phyloP scores from a whole-genome alignment of 345 rosid species.

The Leavenworthia alabamica region DNA sequence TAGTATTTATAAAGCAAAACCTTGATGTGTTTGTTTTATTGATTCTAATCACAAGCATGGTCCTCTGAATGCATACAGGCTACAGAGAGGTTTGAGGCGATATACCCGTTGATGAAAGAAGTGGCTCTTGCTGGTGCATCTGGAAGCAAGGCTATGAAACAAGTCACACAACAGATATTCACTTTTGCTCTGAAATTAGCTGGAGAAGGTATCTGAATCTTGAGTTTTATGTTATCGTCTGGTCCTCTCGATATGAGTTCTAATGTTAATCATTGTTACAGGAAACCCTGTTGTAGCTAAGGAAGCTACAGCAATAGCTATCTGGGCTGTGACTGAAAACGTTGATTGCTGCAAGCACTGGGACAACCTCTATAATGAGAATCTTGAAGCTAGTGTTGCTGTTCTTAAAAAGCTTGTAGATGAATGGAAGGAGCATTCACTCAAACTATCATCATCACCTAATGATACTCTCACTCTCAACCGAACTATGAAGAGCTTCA shows the following conservation, averaged over 20 bases:
- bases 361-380: constrained; percentile 60
- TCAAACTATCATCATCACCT: constrained; percentile 35
- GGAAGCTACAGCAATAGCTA: constrained; percentile 55
- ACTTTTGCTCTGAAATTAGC: constrained; percentile 49
- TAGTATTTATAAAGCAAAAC: not conserved
- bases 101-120: constrained; percentile 55
- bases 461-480: constrained; percentile 40
- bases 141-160: constrained; percentile 77
- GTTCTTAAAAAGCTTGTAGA: constrained; percentile 47
- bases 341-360: constrained; percentile 73
- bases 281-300: constrained; percentile 52
- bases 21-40: not conserved
- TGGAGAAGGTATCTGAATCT: constrained; percentile 47
- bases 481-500: constrained; percentile 46
- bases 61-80: constrained; percentile 40
- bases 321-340: constrained; percentile 56
- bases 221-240: not conserved
- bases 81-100: constrained; percentile 66
- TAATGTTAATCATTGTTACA: constrained; percentile 14
- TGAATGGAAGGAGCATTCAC: constrained; percentile 54
- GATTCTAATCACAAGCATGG: not conserved
- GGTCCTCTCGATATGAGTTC: not conserved
- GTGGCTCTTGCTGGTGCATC: constrained; percentile 65
- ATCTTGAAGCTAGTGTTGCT: constrained; percentile 49
- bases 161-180: constrained; percentile 55